These are phyloP conservation scores for Leccinum laetum DNA, from an alignment of 1,284 basidiomycete species.

Conservation along the genomic window DNA sequence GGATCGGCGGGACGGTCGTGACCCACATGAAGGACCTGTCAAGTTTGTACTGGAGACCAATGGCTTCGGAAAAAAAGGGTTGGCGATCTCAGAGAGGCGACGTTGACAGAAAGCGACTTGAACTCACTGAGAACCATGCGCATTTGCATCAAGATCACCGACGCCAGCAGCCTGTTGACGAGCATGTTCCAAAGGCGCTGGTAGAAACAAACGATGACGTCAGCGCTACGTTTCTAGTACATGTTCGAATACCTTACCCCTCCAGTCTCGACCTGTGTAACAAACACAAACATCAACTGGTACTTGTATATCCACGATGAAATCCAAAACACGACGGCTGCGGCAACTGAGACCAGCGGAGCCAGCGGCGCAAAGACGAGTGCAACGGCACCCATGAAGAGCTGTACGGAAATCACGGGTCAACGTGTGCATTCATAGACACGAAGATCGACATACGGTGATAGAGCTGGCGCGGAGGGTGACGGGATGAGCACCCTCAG, in stretches of 20 bases:
- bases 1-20: conserved; percentile 72
- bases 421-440: conserved; percentile 5
- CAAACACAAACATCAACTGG: conserved; percentile 91
- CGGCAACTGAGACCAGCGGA: conserved; percentile 80
- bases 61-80: conserved; percentile 51
- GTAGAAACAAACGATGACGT: not conserved
- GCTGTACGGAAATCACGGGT: conserved; percentile 37
- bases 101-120: not conserved
- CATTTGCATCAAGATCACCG: conserved; percentile 79
- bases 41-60: conserved; percentile 83
- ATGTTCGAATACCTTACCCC: conserved; percentile 55
- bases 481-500: conserved; percentile 9
- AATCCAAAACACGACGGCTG: conserved; percentile 82
- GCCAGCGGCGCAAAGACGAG: conserved; percentile 92
- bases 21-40: conserved; percentile 71
- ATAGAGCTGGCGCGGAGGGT: conserved; percentile 50
- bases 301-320: conserved; percentile 86
- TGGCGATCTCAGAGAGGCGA: conserved; percentile 1
- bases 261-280: conserved; percentile 87
- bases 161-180: conserved; percentile 81
- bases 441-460: conserved; percentile 43
- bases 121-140: conserved; percentile 84
- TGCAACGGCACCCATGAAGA: conserved; percentile 88
- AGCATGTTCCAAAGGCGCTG: conserved; percentile 93
- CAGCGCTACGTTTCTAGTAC: not conserved